phyloP scores from a whole-genome alignment of 371 early-diverging fungal genomes.

The Rhizopus stolonifer region DNA sequence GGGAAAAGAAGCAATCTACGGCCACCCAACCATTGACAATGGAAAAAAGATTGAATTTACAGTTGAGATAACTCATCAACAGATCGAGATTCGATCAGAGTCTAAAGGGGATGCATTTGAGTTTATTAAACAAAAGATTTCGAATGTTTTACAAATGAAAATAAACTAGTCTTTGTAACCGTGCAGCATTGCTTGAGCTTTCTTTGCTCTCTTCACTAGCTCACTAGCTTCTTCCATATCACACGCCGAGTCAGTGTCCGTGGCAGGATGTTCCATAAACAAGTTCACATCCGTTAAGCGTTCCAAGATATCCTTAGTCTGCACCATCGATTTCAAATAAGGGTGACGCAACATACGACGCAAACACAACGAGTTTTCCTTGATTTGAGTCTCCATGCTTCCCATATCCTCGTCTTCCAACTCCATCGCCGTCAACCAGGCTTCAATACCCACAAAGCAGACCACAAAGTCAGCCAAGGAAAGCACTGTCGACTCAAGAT shows the following conservation, averaged over 20 bases:
- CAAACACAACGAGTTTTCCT: slow-evolving; percentile 16
- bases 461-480: slow-evolving; percentile 40
- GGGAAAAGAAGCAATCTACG: slow-evolving; percentile 75
- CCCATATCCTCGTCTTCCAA: slow-evolving; percentile 18
- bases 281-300: slow-evolving; percentile 25
- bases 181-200: slow-evolving; percentile 38
- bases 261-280: slow-evolving; percentile 28
- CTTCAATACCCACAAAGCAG: slow-evolving; percentile 33
- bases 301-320: slow-evolving; percentile 27
- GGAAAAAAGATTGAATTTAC: slow-evolving; percentile 78
- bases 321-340: slow-evolving; percentile 9
- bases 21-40: slow-evolving; percentile 80
- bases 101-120: slow-evolving; percentile 87
- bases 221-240: slow-evolving; percentile 23
- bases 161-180: too few species aligned
- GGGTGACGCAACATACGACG: slow-evolving; percentile 36
- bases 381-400: slow-evolving; percentile 9
- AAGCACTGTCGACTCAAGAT: slow-evolving; percentile 31
- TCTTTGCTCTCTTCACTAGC: slow-evolving; percentile 27
- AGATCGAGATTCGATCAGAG: too few species aligned
- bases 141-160: slow-evolving; percentile 53
- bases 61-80: too few species aligned
- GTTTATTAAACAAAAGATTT: slow-evolving; percentile 75
- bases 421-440: slow-evolving; percentile 36
- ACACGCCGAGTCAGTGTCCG: slow-evolving; percentile 35